These are phyloP conservation scores for Peniophora sp. DNA, from an alignment of 1,284 basidiomycete genomes.

Conservation along the genomic window DNA sequence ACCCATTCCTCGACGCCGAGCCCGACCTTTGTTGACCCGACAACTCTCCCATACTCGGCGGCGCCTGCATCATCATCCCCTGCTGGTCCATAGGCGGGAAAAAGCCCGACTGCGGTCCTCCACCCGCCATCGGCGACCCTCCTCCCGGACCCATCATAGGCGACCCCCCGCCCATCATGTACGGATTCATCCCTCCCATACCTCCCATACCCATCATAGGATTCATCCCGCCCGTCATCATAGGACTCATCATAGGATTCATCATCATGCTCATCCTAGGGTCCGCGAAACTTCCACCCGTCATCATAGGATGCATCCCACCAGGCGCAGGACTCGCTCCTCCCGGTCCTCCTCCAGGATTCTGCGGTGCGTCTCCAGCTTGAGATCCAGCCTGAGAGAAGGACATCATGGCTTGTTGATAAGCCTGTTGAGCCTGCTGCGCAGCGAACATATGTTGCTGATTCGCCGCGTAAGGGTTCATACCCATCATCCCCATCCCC, in stretches of 20 bases:
- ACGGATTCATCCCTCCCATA: constrained; percentile 1
- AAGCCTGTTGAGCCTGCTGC: constrained; percentile 84
- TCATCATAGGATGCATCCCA: constrained; percentile 49
- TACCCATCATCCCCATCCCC: constrained; percentile 49
- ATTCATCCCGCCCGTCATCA: constrained; percentile 14
- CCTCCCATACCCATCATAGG: constrained; percentile 10
- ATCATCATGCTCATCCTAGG: constrained; percentile 52
- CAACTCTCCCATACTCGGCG: too few relatives aligned
- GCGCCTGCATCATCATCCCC: too few relatives aligned
- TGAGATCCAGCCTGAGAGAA: constrained; percentile 77
- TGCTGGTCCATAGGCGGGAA: not conserved
- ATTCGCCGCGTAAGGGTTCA: constrained; percentile 60
- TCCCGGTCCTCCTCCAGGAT: constrained; percentile 38
- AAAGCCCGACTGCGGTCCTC: too few relatives aligned
- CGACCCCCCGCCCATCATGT: constrained; percentile 6
- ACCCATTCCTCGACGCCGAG: too few relatives aligned
- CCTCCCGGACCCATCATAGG: not conserved
- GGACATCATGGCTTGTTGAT: constrained; percentile 85
- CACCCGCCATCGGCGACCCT: not conserved
- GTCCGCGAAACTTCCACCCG: constrained; percentile 37
- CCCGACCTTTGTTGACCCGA: too few relatives aligned
- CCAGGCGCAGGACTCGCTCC: too few relatives aligned
- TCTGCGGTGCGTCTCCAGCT: too few relatives aligned
- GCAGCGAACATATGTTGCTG: constrained; percentile 88
- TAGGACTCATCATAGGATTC: constrained; percentile 34